A percentile compares a stretch with the other conserved stretches of the same genome.
Conservation (phyloP, 1,284 basidiomycete genomes). For the Meira miltonrushii region DNA sequence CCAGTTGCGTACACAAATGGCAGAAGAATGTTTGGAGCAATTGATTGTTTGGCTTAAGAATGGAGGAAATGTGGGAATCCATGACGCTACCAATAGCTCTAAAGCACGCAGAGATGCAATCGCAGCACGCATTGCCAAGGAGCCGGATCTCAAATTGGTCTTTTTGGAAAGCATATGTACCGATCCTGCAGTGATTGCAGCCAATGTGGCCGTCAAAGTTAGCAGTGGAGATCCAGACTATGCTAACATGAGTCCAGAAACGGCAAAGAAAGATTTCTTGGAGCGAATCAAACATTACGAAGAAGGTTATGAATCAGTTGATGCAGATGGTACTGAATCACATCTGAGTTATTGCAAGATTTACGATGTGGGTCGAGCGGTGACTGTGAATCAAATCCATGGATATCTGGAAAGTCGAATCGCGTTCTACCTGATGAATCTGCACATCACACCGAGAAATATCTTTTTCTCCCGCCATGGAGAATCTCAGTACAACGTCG, state of each 20-base stretch:
- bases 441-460: constrained; percentile 90
- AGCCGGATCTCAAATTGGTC: constrained; percentile 82
- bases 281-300: constrained; percentile 90
- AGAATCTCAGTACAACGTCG: constrained; percentile 93
- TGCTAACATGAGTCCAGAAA: constrained; percentile 75
- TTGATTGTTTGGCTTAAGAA: constrained; percentile 85
- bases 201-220: constrained; percentile 93
- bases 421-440: constrained; percentile 96
- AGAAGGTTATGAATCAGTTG: constrained; percentile 87
- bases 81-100: constrained; percentile 94
- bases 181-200: constrained; percentile 85
- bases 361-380: constrained; percentile 52
- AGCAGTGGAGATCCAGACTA: constrained; percentile 96
- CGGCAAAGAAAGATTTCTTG: constrained; percentile 81
- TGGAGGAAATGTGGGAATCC: constrained; percentile 95
- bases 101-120: constrained; percentile 68
- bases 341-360: constrained; percentile 56
- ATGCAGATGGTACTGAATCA: constrained; percentile 62
- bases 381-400: constrained; percentile 48
- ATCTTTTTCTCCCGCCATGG: constrained; percentile 98
- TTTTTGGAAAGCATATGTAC: constrained; percentile 73
- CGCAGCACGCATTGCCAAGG: constrained; percentile 73
- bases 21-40: constrained; percentile 88
- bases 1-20: constrained; percentile 72
- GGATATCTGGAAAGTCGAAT: constrained; percentile 94